Evolutionary conservation across 257 asterid genomes (phyloP).

Genomic region (Solanum corneliomulleri): DNA sequence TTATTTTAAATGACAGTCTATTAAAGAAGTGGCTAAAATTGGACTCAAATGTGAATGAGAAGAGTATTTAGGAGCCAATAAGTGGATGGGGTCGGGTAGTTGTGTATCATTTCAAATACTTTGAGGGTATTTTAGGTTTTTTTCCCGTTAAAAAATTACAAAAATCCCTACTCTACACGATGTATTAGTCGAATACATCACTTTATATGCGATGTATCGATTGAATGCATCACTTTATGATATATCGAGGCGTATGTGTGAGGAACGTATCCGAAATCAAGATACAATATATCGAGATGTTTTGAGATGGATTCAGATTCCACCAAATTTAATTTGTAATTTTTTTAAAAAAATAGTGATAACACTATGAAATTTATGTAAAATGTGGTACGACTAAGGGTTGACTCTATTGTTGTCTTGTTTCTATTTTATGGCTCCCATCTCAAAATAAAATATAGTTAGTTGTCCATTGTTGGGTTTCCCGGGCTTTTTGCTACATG

Average conservation of each 20-base stretch:
- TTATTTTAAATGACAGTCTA: neutral
- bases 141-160: too few relatives aligned
- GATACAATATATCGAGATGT: neutral
- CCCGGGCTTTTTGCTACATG: constrained; percentile 39
- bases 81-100: neutral
- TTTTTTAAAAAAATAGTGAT: too few relatives aligned
- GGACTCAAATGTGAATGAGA: neutral
- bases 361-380: neutral
- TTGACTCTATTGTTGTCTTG: neutral
- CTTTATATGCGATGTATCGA: neutral
- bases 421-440: neutral
- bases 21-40: neutral
- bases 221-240: neutral
- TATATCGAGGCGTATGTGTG: neutral
- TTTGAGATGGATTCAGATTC: neutral
- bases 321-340: neutral
- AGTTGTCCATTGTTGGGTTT: constrained; percentile 3
- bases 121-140: neutral
- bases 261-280: neutral
- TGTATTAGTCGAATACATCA: too few relatives aligned
- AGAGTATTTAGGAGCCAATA: neutral
- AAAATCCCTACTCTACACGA: neutral
- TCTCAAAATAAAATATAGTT: neutral
- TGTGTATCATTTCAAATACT: neutral
- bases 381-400: neutral